Conservation (phyloP, 192 early-diverging fungal genomes). For the Gorgonomyces haynaldii region DNA sequence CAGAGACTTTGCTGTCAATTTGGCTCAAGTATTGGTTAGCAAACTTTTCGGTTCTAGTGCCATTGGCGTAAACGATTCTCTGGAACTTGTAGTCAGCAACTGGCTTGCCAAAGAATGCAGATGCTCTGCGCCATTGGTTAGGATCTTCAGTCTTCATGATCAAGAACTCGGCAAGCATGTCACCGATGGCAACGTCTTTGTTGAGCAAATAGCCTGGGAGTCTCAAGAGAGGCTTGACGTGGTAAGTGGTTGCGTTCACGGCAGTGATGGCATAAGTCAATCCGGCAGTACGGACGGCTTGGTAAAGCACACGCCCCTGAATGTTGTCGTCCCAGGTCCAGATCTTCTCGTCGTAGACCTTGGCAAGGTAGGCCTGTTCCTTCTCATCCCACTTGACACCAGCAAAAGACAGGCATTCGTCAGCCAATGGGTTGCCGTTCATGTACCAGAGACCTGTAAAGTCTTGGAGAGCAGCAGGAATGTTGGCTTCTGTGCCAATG, state of each 20-base stretch:
- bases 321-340: slow-evolving; percentile 1
- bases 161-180: slow-evolving; percentile 1
- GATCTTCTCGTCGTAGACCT: slow-evolving; percentile 1
- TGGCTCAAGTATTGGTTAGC: not conserved
- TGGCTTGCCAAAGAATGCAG: not conserved
- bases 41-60: not conserved
- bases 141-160: not conserved
- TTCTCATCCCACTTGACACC: not conserved
- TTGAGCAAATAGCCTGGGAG: not conserved
- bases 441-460: not conserved
- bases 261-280: not conserved
- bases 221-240: not conserved
- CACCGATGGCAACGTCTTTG: not conserved
- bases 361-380: not conserved
- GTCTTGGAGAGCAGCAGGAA: not conserved
- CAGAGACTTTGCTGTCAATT: not conserved
- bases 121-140: not conserved
- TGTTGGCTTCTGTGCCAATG: not conserved
- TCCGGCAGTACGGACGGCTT: not conserved
- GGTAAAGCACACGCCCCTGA: slow-evolving; percentile 1
- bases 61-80: slow-evolving; percentile 4
- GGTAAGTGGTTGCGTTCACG: not conserved
- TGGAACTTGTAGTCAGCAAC: not conserved
- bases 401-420: slow-evolving; percentile 4
- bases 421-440: slow-evolving; percentile 6